Conservation (phyloP, 169 alveolate species). For the Plasmodium fragile region DNA sequence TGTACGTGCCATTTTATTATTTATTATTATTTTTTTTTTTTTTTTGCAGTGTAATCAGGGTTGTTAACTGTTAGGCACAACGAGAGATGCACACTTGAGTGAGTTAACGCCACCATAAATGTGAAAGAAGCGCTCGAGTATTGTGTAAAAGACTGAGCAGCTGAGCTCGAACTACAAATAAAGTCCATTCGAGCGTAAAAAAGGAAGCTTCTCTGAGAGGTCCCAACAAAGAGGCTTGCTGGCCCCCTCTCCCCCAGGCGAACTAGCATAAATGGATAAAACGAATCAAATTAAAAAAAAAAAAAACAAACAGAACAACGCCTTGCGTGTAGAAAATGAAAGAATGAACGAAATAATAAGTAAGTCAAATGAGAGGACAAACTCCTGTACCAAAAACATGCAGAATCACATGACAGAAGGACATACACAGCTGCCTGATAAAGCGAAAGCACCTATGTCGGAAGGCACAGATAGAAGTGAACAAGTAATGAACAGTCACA, state of each 20-base stretch:
- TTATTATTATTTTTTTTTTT: neutral
- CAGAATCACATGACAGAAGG: neutral
- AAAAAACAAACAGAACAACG: neutral
- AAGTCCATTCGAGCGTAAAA: neutral
- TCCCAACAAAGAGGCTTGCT: neutral
- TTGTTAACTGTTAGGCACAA: neutral
- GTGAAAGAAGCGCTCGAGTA: neutral
- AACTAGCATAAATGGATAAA: slow-evolving; percentile 9
- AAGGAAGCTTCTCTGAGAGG: neutral
- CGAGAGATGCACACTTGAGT: neutral
- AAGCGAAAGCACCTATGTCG: neutral
- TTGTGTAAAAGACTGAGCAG: neutral
- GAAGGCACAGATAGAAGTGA: neutral
- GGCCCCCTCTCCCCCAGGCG: neutral
- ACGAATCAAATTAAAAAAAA: neutral
- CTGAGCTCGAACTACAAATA: neutral
- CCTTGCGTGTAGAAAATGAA: neutral
- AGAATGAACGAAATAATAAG: neutral
- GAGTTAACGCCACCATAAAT: neutral
- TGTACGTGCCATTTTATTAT: neutral
- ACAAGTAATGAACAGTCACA: neutral
- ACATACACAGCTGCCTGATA: neutral
- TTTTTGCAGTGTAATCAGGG: neutral
- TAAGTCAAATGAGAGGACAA: neutral
- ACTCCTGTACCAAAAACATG: neutral